Evolutionary conservation across 257 asterid species (phyloP), one percentile per base, ranked within the genome.

Genomic region (Scutellaria minor): DNA sequence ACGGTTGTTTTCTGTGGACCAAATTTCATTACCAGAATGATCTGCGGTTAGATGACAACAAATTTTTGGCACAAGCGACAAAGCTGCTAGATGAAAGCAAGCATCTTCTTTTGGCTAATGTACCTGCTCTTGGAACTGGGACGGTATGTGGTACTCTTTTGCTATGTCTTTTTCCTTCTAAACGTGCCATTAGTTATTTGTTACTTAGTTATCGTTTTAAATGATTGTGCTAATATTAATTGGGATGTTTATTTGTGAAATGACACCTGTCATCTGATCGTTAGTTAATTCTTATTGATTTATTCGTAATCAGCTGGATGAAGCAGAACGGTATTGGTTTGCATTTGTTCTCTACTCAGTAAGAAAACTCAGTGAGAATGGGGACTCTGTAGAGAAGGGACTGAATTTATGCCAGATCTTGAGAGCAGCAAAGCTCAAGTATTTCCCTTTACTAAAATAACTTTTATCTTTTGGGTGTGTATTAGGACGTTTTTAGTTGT

Each of bases 261-360:
- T 72, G 80, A 48, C 39, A 48, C 5, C 41, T 42, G 61, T 79
- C 70, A 68, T 78, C 68, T 35, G 15, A 45, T 24, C 46, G 64
- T 73, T 62, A 54, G 18, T 35, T 55, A 75, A 10, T 61, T 66
- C 27, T 73, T 48, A 56, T 59, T 9, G 39, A 69, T 60, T 75
- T 57, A 61, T 76, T 63, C 54, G 52, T 78, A 48, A 58, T 70
- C 86, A 89, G 98, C 89, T 81, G 12, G 98, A 89, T 76, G 97
- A 91, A 77, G 88, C 92, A 66, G 97, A 93, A 68, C 84, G 95
- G 39, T 91, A 89, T 78, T 93, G 96, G 97, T 91, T 93, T 80
- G 92, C 91, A 0, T 91, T 85, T 77, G 80, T 89, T 73, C 88
- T 93, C 12, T 89, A 82, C 90, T 70, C 91, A 2, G 87, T 83